Evolutionary conservation across 495 filamentous ascomycete species (phyloP).

Genomic region (Hyaloscypha hepaticicola): DNA sequence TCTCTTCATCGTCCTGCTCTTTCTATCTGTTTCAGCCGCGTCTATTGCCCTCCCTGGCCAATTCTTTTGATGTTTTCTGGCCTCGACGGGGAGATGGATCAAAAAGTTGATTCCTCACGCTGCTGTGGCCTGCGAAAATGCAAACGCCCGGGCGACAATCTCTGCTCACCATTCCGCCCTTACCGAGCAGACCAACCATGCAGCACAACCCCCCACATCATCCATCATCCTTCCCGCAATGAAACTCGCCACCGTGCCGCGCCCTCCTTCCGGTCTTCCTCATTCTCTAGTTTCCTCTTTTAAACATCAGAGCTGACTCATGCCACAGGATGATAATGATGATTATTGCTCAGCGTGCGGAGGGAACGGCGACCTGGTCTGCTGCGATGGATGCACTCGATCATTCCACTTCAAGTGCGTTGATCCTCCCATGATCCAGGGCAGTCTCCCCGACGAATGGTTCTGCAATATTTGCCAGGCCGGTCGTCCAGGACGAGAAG

Average conservation of each 20-base stretch:
- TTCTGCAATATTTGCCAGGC: slow-evolving; percentile 73
- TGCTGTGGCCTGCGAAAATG: slow-evolving; percentile 18
- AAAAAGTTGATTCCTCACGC: slow-evolving; percentile 22
- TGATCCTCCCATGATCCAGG: slow-evolving; percentile 69
- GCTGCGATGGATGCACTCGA: slow-evolving; percentile 86
- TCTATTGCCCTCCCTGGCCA: background rate
- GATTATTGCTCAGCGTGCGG: slow-evolving; percentile 85
- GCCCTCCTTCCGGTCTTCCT: background rate
- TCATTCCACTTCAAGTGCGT: slow-evolving; percentile 87
- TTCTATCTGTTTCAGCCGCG: background rate
- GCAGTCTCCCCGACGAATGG: slow-evolving; percentile 70
- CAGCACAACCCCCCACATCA: slow-evolving; percentile 22
- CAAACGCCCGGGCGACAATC: slow-evolving; percentile 28
- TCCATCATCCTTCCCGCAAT: background rate
- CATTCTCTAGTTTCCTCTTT: slow-evolving; percentile 5
- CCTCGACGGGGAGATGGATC: slow-evolving; percentile 13
- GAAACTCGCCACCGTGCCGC: slow-evolving; percentile 13
- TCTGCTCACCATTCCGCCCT: slow-evolving; percentile 25
- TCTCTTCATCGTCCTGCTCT: background rate
- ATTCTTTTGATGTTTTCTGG: slow-evolving; percentile 18
- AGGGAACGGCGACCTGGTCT: slow-evolving; percentile 78
- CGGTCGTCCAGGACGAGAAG: slow-evolving; percentile 19
- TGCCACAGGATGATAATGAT: slow-evolving; percentile 69
- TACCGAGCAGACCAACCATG: slow-evolving; percentile 24
- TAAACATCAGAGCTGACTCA: slow-evolving; percentile 23